Percentiles rank a stretch among this genome's conserved stretches.
Conservation (phyloP, 352 stramenopile species). For the Pelagophyceae sp. region DNA sequence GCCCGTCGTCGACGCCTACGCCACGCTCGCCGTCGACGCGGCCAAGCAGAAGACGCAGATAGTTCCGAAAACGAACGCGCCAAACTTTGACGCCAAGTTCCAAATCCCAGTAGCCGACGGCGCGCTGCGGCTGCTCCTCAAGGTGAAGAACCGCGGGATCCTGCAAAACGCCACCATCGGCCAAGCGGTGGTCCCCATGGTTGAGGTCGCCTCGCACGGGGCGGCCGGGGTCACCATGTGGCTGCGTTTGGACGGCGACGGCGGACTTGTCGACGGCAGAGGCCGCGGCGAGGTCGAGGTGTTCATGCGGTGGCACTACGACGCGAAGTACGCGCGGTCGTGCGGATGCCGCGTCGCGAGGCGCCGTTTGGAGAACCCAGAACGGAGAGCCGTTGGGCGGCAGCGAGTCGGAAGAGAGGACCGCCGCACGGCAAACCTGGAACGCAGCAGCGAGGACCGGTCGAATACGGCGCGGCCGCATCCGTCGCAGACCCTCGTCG, state of each 20-base stretch:
- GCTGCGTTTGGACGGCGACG: not conserved
- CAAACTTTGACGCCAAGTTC: not conserved
- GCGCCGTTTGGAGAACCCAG: no score
- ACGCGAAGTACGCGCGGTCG: constrained; percentile 5
- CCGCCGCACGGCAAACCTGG: no score
- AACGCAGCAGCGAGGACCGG: no score
- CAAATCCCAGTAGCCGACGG: not conserved
- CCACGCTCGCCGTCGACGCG: not conserved
- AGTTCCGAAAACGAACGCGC: not conserved
- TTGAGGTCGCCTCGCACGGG: constrained; percentile 8
- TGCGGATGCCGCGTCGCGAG: no score
- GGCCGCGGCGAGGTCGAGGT: constrained; percentile 5
- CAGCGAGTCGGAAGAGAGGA: no score
- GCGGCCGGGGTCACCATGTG: not conserved
- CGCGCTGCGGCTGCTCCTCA: not conserved
- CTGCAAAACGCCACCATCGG: not conserved
- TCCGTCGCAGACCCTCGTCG: no score
- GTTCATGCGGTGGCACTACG: not conserved
- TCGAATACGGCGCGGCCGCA: no score
- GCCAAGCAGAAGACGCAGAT: not conserved
- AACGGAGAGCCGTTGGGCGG: no score
- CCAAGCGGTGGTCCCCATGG: not conserved
- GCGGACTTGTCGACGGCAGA: not conserved
- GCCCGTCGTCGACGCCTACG: not conserved
- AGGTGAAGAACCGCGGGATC: not conserved